Evolutionary conservation across 306 rosid species (phyloP).

Genomic region (Trifolium subterraneum): DNA sequence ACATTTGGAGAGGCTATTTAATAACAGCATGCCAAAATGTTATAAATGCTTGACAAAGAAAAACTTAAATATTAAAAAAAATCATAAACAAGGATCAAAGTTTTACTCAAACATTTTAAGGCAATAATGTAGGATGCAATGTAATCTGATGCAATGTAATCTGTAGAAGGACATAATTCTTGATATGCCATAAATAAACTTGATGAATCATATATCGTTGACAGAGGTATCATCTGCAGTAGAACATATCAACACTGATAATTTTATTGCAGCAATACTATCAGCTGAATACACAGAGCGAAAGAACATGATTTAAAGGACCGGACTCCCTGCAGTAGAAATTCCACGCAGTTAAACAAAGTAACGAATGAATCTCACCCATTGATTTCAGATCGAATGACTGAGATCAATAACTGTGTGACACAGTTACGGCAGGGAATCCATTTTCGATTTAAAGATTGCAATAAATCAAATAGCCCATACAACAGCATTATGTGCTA

Average conservation of each 20-base stretch:
- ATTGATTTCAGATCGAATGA: too few relatives aligned
- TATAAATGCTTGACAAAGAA: slow-evolving; percentile 39
- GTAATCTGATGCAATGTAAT: neutral
- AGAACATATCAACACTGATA: slow-evolving; percentile 16
- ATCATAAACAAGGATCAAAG: neutral
- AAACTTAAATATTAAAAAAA: neutral
- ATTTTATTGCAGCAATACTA: slow-evolving; percentile 24
- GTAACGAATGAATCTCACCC: too few relatives aligned
- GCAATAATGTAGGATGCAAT: neutral
- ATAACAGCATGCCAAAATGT: slow-evolving; percentile 24
- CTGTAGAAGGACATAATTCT: slow-evolving; percentile 11
- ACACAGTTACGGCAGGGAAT: too few relatives aligned
- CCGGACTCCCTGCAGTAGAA: too few relatives aligned
- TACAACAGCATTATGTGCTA: neutral
- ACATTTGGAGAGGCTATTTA: neutral
- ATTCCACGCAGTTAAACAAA: too few relatives aligned
- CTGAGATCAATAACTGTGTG: too few relatives aligned
- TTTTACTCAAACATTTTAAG: slow-evolving; percentile 9
- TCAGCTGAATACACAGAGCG: slow-evolving; percentile 19
- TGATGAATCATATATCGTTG: too few relatives aligned
- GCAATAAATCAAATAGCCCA: neutral
- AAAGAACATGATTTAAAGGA: neutral
- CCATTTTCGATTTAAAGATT: neutral
- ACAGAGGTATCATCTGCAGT: slow-evolving; percentile 10
- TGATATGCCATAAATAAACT: slow-evolving; percentile 1